phyloP scores from a whole-genome alignment of 495 filamentous ascomycete species.

The Apiosordaria backusii region DNA sequence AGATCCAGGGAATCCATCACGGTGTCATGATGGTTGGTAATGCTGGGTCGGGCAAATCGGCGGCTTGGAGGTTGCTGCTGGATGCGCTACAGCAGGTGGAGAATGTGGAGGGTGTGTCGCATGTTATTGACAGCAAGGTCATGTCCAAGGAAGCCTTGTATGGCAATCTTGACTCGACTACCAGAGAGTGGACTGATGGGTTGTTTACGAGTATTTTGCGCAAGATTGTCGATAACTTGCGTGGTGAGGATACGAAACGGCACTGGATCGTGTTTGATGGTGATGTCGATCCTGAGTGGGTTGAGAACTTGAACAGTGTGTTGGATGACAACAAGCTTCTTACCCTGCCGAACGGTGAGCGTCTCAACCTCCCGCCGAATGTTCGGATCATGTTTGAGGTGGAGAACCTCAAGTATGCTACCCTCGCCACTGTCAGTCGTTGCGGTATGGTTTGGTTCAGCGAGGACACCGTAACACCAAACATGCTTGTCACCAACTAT shows the following conservation, averaged over 20 bases:
- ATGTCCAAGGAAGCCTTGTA: slow-evolving; percentile 99
- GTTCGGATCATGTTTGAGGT: slow-evolving; percentile 99
- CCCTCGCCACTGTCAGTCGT: slow-evolving; percentile 92
- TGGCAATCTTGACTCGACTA: slow-evolving; percentile 92
- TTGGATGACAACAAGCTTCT: slow-evolving; percentile 97
- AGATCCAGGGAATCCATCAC: slow-evolving; percentile 96
- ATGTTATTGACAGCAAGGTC: slow-evolving; percentile 98
- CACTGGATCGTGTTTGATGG: slow-evolving; percentile 99
- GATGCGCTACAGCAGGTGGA: slow-evolving; percentile 89
- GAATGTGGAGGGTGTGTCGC: slow-evolving; percentile 86
- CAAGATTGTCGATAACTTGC: slow-evolving; percentile 98
- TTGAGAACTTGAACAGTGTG: slow-evolving; percentile 99
- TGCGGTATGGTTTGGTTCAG: slow-evolving; percentile 99
- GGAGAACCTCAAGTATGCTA: slow-evolving; percentile 96
- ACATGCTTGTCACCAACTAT: slow-evolving; percentile 91
- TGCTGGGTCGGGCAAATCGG: slow-evolving; percentile 92
- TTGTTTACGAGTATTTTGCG: slow-evolving; percentile 96
- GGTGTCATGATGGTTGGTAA: slow-evolving; percentile 99
- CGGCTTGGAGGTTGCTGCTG: slow-evolving; percentile 90
- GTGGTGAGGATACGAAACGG: slow-evolving; percentile 90
- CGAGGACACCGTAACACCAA: slow-evolving; percentile 87
- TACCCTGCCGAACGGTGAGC: slow-evolving; percentile 95
- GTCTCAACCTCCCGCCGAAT: slow-evolving; percentile 87
- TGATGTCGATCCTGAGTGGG: slow-evolving; percentile 98
- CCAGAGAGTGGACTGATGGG: slow-evolving; percentile 96